A percentile compares a stretch with the other conserved stretches of the same genome.
phyloP scores from a whole-genome alignment of 2,329 filamentous ascomycete genomes.

The Hypoxylon sp. region DNA sequence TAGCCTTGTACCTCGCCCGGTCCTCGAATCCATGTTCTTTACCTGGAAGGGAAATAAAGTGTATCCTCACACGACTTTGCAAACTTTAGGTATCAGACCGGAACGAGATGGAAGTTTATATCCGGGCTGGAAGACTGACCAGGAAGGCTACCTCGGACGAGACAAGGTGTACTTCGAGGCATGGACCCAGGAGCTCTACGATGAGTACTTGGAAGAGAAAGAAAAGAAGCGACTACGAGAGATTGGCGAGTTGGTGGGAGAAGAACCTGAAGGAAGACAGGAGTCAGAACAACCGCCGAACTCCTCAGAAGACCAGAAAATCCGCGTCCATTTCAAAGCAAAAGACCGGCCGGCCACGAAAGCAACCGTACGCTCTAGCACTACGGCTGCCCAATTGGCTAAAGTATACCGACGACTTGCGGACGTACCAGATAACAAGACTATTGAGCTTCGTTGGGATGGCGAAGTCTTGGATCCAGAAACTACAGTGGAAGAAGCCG shows the following conservation, averaged over 20 bases:
- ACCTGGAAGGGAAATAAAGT: slow-evolving; percentile 83
- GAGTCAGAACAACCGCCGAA: slow-evolving; percentile 41
- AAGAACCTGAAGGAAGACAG: slow-evolving; percentile 50
- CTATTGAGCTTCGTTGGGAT: slow-evolving; percentile 78
- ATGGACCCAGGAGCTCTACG: slow-evolving; percentile 77
- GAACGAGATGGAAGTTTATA: slow-evolving; percentile 61
- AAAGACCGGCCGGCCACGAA: slow-evolving; percentile 65
- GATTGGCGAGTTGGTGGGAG: slow-evolving; percentile 58
- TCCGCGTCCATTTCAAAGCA: slow-evolving; percentile 69
- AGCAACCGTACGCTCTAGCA: slow-evolving; percentile 67
- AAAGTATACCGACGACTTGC: slow-evolving; percentile 71
- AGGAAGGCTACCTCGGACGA: slow-evolving; percentile 65
- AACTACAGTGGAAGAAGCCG: slow-evolving; percentile 73
- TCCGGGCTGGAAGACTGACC: slow-evolving; percentile 51
- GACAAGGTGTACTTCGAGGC: slow-evolving; percentile 81
- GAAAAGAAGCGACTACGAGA: slow-evolving; percentile 63
- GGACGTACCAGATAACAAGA: slow-evolving; percentile 64
- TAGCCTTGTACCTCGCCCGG: slow-evolving; percentile 57
- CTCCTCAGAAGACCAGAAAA: slow-evolving; percentile 54
- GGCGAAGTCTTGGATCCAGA: slow-evolving; percentile 78
- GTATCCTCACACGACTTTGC: slow-evolving; percentile 82
- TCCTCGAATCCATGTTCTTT: slow-evolving; percentile 74
- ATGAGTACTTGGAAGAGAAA: slow-evolving; percentile 63
- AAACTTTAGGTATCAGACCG: slow-evolving; percentile 73
- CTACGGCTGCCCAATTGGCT: slow-evolving; percentile 73